A percentile compares a stretch with the other conserved stretches of the same genome.
Evolutionary conservation across 1,284 basidiomycete genomes (phyloP).

Genomic region (Irpex lacteus): DNA sequence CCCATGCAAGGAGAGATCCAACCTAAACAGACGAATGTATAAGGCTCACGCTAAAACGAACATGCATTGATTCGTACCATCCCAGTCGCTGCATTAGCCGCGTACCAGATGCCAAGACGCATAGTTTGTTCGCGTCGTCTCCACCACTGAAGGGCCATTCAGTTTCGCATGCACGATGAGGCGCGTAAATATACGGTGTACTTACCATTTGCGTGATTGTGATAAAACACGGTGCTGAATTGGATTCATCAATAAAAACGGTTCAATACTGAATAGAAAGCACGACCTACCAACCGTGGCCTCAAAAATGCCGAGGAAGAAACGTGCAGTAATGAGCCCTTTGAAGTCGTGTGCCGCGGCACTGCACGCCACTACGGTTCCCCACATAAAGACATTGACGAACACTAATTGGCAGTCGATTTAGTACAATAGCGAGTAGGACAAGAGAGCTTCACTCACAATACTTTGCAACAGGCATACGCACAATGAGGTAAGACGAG

Average conservation of each 20-base stretch:
- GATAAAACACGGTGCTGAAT: conserved; percentile 38
- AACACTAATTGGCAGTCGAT: conserved; percentile 24
- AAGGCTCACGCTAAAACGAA: background rate
- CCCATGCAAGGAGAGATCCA: conserved; percentile 40
- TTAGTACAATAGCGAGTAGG: background rate
- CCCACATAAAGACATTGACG: conserved; percentile 42
- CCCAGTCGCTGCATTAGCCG: conserved; percentile 37
- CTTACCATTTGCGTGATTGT: conserved; percentile 42
- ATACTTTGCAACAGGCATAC: conserved; percentile 41
- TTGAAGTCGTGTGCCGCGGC: conserved; percentile 38
- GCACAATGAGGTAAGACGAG: conserved; percentile 41
- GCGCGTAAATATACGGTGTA: background rate
- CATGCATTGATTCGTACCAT: conserved; percentile 24
- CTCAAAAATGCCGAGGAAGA: conserved; percentile 43
- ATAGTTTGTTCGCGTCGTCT: conserved; percentile 42
- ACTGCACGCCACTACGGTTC: conserved; percentile 34
- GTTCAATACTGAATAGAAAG: background rate
- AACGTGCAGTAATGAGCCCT: conserved; percentile 36
- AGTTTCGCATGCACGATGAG: background rate
- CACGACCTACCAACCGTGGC: conserved; percentile 37
- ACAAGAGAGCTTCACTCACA: conserved; percentile 20
- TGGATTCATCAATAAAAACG: background rate
- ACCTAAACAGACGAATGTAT: conserved; percentile 6
- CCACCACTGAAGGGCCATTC: conserved; percentile 35
- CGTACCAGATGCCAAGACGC: conserved; percentile 40